These are phyloP conservation scores for Rhizophagus sp. DNA, from an alignment of 192 early-diverging fungal genomes.

Conservation along the genomic window DNA sequence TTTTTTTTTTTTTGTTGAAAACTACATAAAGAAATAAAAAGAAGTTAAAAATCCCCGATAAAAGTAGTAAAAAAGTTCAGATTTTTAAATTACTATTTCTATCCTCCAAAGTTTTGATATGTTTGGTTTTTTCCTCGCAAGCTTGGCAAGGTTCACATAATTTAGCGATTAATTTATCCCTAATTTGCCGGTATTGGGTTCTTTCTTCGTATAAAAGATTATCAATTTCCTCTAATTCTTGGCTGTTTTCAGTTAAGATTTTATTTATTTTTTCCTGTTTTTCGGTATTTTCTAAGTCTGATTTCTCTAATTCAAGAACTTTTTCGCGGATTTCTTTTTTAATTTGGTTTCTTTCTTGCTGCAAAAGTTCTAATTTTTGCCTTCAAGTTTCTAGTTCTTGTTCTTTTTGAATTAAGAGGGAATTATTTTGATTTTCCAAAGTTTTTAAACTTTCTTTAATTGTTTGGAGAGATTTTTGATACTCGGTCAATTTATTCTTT, in stretches of 20 bases:
- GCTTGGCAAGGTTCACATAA: too few species aligned
- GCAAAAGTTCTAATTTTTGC: background rate
- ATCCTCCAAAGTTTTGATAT: too few species aligned
- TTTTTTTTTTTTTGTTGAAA: too few species aligned
- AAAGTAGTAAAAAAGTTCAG: too few species aligned
- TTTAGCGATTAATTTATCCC: constrained; percentile 2
- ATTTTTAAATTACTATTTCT: background rate
- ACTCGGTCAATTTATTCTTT: background rate
- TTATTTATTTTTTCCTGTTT: background rate
- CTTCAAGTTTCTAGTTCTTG: background rate
- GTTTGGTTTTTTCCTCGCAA: too few species aligned
- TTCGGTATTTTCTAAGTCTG: background rate
- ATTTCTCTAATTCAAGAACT: background rate
- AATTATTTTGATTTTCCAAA: background rate
- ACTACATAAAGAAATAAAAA: too few species aligned
- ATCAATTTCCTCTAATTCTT: background rate
- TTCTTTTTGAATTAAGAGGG: background rate
- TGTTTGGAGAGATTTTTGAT: background rate
- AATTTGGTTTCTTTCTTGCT: background rate
- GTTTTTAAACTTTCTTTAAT: background rate
- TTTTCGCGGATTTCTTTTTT: background rate
- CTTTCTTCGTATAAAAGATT: background rate
- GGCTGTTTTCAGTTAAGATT: background rate
- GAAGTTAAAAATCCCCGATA: too few species aligned
- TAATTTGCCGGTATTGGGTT: background rate